Evolutionary conservation across 345 rosid species (phyloP).

Genomic region (Melastoma malabathricum): DNA sequence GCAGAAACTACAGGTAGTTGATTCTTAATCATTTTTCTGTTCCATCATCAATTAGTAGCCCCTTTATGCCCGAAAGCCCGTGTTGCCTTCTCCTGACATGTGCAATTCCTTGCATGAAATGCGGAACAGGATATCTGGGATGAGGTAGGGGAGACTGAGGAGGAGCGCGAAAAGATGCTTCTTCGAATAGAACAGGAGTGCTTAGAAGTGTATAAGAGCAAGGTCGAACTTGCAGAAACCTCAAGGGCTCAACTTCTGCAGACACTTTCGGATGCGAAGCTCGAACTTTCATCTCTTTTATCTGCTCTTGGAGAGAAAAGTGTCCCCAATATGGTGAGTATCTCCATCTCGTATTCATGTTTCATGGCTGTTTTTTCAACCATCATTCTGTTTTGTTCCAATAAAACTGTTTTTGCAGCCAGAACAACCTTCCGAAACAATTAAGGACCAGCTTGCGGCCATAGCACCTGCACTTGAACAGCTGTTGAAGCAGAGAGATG

Average conservation of each 20-base stretch:
- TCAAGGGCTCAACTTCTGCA: slow-evolving; percentile 80
- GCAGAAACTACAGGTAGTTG: slow-evolving; percentile 69
- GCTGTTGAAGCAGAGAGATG: slow-evolving; percentile 85
- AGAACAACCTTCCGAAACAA: slow-evolving; percentile 62
- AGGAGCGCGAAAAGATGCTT: slow-evolving; percentile 81
- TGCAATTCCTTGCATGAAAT: slow-evolving; percentile 1
- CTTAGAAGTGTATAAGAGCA: slow-evolving; percentile 80
- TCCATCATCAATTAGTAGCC: no score
- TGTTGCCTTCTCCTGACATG: background rate
- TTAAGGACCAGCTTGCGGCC: slow-evolving; percentile 87
- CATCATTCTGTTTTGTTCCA: background rate
- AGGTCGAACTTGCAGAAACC: slow-evolving; percentile 72
- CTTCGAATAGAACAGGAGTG: slow-evolving; percentile 88
- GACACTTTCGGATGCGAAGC: slow-evolving; percentile 70
- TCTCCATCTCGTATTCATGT: background rate
- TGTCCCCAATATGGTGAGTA: slow-evolving; percentile 50
- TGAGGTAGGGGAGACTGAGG: slow-evolving; percentile 97
- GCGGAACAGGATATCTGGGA: slow-evolving; percentile 80
- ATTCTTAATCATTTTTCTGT: background rate
- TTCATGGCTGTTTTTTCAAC: background rate
- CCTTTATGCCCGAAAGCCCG: no score
- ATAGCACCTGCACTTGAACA: slow-evolving; percentile 86
- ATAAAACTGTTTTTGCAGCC: slow-evolving; percentile 39
- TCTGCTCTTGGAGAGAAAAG: slow-evolving; percentile 80
- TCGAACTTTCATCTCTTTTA: slow-evolving; percentile 62